Base-by-base conservation (phyloP, 78 protist genomes). In the Chrysochromulina parva region DNA sequence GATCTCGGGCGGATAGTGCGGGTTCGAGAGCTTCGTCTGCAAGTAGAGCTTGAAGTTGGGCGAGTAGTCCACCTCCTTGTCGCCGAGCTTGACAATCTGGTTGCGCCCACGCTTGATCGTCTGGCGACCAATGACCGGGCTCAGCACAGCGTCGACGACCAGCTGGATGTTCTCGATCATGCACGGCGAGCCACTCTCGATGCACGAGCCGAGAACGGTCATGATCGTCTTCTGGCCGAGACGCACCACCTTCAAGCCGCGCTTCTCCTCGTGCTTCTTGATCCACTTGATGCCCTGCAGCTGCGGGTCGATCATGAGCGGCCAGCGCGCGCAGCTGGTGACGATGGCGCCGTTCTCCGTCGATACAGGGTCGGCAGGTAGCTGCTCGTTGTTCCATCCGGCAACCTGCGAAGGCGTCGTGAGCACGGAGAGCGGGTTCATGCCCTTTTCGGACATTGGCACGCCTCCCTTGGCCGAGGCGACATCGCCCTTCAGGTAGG, bases 281-380 rank as follows among this genome's bases (percentile, higher is more conserved):
- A 90, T 90, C 92, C 97, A 95, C 66, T 19, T 66, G 62, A 92
- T 76, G 60, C 96, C 97, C 87, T 95, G 97, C 62, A 94, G 94
- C 96, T 97, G 99, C 55, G 99, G 99, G 86, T 97, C 99, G 65
- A 97, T 92, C 85, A 96, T 90, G 28, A 97, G 96, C 50, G 99
- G 98, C 97, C 96, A 96, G 55, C 98, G 97, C 80, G 85, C 93
- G 57, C 95, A 91, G 57, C 7, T 22, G 10, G 88, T 52, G 26
- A 84, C 52, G 71, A 94, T 94, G 24, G 92, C 93, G 28, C 97
- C 99, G 94, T 97, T 97, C 93, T 97, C 97, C 17, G 95, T 48
- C 48, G 96, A 93, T 7, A 96, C 94, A 3, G 95, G 93, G 90
- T 97, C 99, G 28, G 96, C 19, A 52, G 99, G 98, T 20, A 97